phyloP scores from a whole-genome alignment of 2,329 filamentous ascomycete genomes.

The Neopestalotiopsis clavispora region DNA sequence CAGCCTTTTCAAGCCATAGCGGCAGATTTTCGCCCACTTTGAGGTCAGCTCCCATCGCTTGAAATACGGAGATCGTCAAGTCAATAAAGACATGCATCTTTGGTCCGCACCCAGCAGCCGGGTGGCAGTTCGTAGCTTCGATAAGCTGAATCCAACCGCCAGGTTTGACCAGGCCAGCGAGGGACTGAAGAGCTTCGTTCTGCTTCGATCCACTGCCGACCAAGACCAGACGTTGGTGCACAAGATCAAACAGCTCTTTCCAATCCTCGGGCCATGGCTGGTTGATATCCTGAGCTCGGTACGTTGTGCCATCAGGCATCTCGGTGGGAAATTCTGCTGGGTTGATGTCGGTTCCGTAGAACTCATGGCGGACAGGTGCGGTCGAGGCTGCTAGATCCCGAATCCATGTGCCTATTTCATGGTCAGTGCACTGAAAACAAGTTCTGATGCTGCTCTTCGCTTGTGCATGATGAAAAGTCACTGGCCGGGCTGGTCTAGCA shows the following conservation, averaged over 20 bases:
- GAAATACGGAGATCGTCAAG: constrained; percentile 8
- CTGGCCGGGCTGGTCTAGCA: too few relatives aligned
- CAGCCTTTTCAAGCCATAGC: background rate
- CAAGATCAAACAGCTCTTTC: constrained; percentile 19
- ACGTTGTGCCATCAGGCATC: constrained; percentile 16
- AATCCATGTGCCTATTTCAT: constrained; percentile 14
- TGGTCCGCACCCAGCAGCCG: constrained; percentile 8
- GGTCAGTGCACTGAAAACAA: background rate
- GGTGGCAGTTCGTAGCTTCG: constrained; percentile 15
- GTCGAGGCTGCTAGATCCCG: constrained; percentile 16
- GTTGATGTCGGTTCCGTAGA: constrained; percentile 21
- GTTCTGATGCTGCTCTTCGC: too few relatives aligned
- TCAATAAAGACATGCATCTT: constrained; percentile 16
- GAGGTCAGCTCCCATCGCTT: background rate
- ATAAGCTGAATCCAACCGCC: constrained; percentile 24
- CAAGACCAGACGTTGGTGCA: constrained; percentile 21
- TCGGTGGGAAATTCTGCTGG: constrained; percentile 19
- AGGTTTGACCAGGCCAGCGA: constrained; percentile 20
- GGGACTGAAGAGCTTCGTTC: constrained; percentile 14
- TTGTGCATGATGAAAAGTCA: too few relatives aligned
- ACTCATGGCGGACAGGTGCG: constrained; percentile 4
- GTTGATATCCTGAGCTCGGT: constrained; percentile 21
- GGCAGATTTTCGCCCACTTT: background rate
- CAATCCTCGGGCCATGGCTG: constrained; percentile 21
- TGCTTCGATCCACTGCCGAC: constrained; percentile 16